Evolutionary conservation across 257 asterid species (phyloP), one percentile per base, ranked within the genome.

Genomic region (Lavandula angustifolia): DNA sequence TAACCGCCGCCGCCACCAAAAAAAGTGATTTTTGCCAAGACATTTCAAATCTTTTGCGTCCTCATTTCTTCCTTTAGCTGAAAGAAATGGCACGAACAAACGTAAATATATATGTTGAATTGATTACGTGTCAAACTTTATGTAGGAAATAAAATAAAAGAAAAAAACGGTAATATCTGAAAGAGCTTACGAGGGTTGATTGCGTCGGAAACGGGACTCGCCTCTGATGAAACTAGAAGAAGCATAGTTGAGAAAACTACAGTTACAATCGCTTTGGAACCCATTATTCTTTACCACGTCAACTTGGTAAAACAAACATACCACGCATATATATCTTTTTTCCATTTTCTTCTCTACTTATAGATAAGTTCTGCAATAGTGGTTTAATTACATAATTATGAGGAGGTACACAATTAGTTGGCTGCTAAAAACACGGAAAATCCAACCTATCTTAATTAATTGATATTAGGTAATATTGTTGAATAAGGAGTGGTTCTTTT

Each of bases 121-220:
- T 5, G 0, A 17, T 17, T 17, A 3, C 3, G 4, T 9, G 12
- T 10, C 33, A 16, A 49, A 0, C 1, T 22, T 22, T 22, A 22
- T 22, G 27, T 22, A 22, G 27, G 27, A 22, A 22, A 22, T 22
- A 22, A 22, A 22, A 22, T 22, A 22, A 0, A 22, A 22, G 1
- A 22, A 22, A 22, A 22, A 22, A 22, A 22, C 27, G 27, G 27
- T 22, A 22, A 7, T 37, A 37, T 37, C 3, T 4, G 42, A 37
- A 37, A 37, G 31, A 53, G 59, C 40, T 53, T 53, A 53, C 59
- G n/a, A 29, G 59, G 22, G 7, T 53, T 5, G 40, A 53, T 53
- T 12, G 59, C 31, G 59, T 5, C 11, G 59, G 59, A 27, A 53
- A 10, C 11, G 22, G 18, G 55, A 50, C 13, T 50, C 34, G 34